Evolutionary conservation across 768 basidiomycete species (phyloP).

Genomic region (Termitomyces sp.): DNA sequence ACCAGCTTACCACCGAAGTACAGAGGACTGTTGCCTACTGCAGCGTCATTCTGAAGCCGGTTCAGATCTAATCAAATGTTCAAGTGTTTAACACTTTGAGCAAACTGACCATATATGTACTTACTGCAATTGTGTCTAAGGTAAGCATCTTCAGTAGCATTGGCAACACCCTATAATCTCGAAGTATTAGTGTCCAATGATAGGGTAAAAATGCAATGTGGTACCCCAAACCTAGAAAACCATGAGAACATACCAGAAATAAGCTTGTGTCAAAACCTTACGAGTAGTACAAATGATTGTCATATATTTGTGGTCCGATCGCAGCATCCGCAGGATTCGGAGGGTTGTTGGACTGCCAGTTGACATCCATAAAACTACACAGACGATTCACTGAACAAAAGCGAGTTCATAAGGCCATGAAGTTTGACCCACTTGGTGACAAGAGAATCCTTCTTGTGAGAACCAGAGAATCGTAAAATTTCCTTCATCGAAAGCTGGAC

Average conservation of each 20-base stretch:
- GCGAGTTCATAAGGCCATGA: constrained; percentile 1
- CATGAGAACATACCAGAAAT: constrained; percentile 1
- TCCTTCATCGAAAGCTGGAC: constrained; percentile 19
- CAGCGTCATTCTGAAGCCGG: constrained; percentile 35
- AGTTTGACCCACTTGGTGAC: constrained; percentile 31
- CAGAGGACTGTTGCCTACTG: constrained; percentile 32
- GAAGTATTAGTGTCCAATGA: constrained; percentile 2
- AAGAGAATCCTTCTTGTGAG: constrained; percentile 15
- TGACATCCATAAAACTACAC: constrained; percentile 72
- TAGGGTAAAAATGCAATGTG: constrained; percentile 4
- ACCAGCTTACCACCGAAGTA: constrained; percentile 31
- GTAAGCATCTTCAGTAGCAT: constrained; percentile 59
- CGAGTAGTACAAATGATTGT: constrained; percentile 78
- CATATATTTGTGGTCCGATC: constrained; percentile 68
- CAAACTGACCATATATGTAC: constrained; percentile 15
- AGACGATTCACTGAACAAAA: background rate
- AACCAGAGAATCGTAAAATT: constrained; percentile 11
- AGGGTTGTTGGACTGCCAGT: constrained; percentile 69
- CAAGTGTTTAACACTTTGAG: background rate
- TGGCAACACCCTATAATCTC: constrained; percentile 58
- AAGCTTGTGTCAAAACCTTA: constrained; percentile 24
- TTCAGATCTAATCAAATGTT: constrained; percentile 42
- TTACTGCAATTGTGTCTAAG: constrained; percentile 65
- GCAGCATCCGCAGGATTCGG: constrained; percentile 67
- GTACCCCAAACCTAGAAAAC: constrained; percentile 50